Evolutionary conservation across 2,329 filamentous ascomycete genomes (phyloP).

Genomic region (Cercospora canescens): DNA sequence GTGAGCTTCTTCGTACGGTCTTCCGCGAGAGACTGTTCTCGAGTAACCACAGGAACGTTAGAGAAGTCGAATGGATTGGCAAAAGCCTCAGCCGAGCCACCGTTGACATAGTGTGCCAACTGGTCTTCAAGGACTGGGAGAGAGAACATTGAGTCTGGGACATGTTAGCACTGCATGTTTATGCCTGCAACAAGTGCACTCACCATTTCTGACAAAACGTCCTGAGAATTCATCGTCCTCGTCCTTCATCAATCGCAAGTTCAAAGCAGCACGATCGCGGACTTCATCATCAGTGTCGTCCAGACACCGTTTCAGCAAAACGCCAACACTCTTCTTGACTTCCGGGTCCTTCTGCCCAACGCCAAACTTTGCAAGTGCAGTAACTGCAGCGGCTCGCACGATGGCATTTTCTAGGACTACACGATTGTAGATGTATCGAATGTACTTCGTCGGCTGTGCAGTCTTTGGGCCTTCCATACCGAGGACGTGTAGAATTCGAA

Average conservation of each 20-base stretch:
- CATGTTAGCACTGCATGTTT: constrained; percentile 24
- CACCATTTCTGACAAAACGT: constrained; percentile 91
- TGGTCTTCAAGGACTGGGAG: constrained; percentile 95
- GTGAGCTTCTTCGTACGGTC: constrained; percentile 97
- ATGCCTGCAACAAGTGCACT: constrained; percentile 25
- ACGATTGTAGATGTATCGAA: constrained; percentile 98
- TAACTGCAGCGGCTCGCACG: constrained; percentile 91
- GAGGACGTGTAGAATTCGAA: constrained; percentile 90
- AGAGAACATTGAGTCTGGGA: constrained; percentile 86
- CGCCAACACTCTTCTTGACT: constrained; percentile 92
- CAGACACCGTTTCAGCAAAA: constrained; percentile 87
- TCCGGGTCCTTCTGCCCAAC: constrained; percentile 95
- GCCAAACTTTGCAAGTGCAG: constrained; percentile 93
- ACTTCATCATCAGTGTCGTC: constrained; percentile 99
- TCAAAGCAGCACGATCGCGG: constrained; percentile 89
- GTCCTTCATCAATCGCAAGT: constrained; percentile 87
- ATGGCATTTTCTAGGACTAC: constrained; percentile 97
- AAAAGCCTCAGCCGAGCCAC: constrained; percentile 84
- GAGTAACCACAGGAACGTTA: constrained; percentile 87
- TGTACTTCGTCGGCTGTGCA: constrained; percentile 94
- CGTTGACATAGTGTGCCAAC: constrained; percentile 95
- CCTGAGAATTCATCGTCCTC: constrained; percentile 78
- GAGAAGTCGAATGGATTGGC: constrained; percentile 84
- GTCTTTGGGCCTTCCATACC: constrained; percentile 95
- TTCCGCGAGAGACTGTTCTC: constrained; percentile 93